Base-by-base conservation (phyloP, 305 asterid genomes). In the Ajuga reptans region DNA sequence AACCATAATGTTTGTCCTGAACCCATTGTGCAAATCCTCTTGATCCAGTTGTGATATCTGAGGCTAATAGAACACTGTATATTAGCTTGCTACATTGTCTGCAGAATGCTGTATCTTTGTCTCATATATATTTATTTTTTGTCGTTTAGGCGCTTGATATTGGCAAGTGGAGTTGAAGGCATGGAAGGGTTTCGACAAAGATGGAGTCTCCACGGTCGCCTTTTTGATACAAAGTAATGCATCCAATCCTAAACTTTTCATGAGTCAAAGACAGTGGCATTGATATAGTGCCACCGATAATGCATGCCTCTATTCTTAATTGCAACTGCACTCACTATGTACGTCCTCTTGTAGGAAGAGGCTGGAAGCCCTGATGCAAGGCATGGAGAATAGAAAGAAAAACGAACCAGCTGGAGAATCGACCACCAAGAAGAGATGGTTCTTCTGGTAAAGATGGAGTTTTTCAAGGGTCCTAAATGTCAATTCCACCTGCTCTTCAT, bases 111-210 rank as follows among this genome's bases (percentile, higher is more conserved):
- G 6, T 39, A 49, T 0, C 4, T 27, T 27, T 60, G 41, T 29
- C 41, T 47, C 39, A 21, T 12, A n/a, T n/a, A n/a, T n/a, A 31
- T 31, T 31, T 3, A 36, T 42, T 58, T 21, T 6, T 47, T 15
- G 21, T 53, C 18, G 27, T 66, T 10, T 75, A 92, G 98, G 69
- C 95, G 81, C 77, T 76, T 92, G 82, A 89, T 92, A 72, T 79
- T 92, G 89, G 98, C 98, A n/a, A 92, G 96, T 76, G 98, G 98
- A 50, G 68, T 77, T 55, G 96, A 89, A 82, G 98, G 98, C 47
- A 78, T 82, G 81, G 96, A 92, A 58, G 96, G 98, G 60, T 88
- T 89, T 77, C 85, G 92, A 58, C 96, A 88, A 73, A 84, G 98
- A 79, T 92, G 98, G 96, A 92, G 96, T 79, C 77, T 89, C 68